phyloP scores from a whole-genome alignment of 2,329 filamentous ascomycete species.

The Monosporascus cannonballus region DNA sequence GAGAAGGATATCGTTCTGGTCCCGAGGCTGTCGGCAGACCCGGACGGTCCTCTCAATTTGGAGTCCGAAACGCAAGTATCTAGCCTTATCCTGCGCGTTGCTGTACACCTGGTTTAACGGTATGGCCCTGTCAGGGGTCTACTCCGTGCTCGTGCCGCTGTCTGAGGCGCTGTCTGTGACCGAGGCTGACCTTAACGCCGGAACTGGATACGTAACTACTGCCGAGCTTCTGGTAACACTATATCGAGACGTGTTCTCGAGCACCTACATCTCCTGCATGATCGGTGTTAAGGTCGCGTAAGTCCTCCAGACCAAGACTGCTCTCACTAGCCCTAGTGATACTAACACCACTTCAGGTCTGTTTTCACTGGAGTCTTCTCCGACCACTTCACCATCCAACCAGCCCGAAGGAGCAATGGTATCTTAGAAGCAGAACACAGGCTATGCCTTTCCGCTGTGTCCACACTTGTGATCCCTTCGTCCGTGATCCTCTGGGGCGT shows the following conservation, averaged over 20 bases:
- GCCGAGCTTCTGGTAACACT: background rate
- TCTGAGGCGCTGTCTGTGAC: slow-evolving; percentile 26
- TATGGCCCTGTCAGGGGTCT: slow-evolving; percentile 25
- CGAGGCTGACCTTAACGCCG: slow-evolving; percentile 30
- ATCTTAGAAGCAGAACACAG: too few relatives aligned
- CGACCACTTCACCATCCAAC: too few relatives aligned
- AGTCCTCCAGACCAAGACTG: too few relatives aligned
- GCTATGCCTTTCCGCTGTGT: too few relatives aligned
- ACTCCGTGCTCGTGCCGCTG: slow-evolving; percentile 32
- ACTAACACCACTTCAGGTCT: too few relatives aligned
- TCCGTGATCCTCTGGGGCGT: too few relatives aligned
- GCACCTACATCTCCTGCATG: too few relatives aligned
- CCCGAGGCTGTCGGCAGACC: slow-evolving; percentile 26
- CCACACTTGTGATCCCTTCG: too few relatives aligned
- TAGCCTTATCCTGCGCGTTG: slow-evolving; percentile 20
- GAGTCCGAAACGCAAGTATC: slow-evolving; percentile 25
- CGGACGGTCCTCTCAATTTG: slow-evolving; percentile 35
- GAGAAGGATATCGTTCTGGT: slow-evolving; percentile 35
- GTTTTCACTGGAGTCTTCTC: too few relatives aligned
- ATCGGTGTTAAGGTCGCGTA: too few relatives aligned
- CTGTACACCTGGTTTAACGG: slow-evolving; percentile 12
- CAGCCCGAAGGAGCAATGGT: too few relatives aligned
- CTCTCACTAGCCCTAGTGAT: too few relatives aligned
- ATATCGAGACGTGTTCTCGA: background rate
- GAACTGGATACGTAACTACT: slow-evolving; percentile 31